Conservation (phyloP, 805 yeast species). For the Komagataella pseudopastoris region DNA sequence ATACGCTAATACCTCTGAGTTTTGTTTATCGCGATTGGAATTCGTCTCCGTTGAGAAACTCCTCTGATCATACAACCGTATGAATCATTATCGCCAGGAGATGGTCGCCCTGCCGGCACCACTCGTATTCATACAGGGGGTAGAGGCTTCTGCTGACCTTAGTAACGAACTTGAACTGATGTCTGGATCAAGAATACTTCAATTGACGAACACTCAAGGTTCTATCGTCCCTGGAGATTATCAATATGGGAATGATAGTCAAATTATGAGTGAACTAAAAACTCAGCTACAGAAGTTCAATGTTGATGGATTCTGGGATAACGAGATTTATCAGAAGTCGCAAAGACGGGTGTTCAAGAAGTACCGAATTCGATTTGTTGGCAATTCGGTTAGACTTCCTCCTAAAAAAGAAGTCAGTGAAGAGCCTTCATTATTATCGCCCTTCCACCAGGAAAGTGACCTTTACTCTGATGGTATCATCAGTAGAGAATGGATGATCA, state of each 20-base stretch:
- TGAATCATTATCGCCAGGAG: neutral
- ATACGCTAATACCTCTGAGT: neutral
- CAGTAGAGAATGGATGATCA: slow-evolving; percentile 36
- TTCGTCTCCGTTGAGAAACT: neutral
- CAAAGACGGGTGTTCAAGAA: neutral
- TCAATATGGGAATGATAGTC: neutral
- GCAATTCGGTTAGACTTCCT: neutral
- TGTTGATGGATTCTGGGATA: neutral
- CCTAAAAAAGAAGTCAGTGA: neutral
- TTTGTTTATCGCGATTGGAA: neutral
- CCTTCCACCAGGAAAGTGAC: slow-evolving; percentile 24
- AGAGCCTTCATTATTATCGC: slow-evolving; percentile 22
- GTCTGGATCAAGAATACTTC: neutral
- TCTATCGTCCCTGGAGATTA: neutral
- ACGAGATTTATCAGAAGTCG: neutral
- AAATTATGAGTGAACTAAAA: neutral
- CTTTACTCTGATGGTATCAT: slow-evolving; percentile 28
- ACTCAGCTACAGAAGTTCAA: neutral
- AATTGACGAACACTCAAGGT: neutral
- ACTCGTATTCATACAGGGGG: neutral
- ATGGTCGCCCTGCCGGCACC: neutral
- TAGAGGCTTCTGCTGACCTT: neutral
- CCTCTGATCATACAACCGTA: neutral
- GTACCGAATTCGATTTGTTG: neutral
- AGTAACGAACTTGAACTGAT: neutral